Evolutionary conservation across 192 early-diverging fungal species (phyloP), one percentile per base, ranked within the genome.

Genomic region (Geosiphon pyriformis): DNA sequence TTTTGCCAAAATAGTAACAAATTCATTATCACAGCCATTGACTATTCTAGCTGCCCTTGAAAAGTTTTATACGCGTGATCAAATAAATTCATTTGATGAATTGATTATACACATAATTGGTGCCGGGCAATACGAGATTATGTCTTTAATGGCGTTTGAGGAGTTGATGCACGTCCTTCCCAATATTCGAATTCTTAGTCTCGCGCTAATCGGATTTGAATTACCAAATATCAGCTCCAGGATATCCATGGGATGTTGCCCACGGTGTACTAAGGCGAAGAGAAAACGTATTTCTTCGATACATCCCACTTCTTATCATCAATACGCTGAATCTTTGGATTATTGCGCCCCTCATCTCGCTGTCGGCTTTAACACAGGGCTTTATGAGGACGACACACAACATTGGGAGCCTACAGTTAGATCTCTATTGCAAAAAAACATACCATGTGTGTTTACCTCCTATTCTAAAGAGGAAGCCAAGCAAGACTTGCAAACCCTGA

Each of bases 121-220:
- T 2, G 63, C 63, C 2, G 27, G 11, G 32, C 50, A 65, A 55
- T 65, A 54, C 42, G 63, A 65, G 32, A 30, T 65, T 33, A 49
- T 37, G 0, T 46, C 63, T 8, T 11, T 65, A 3, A 54, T 54
- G 49, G 3, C 63, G 8, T 65, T 54, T n/a, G 63, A 65, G 32
- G 63, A 65, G 54, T 26, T 65, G 27, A 65, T 65, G 63, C 63
- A 65, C 30, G 51, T 65, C 7, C 22, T 65, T 12, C 52, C 63
- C 23, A 30, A 65, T 25, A 37, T 65, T 8, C 52, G 35, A 54
- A 26, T 20, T n/a, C 52, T 65, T 25, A 31, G 31, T 4, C 22
- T 65, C 1, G 30, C 54, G 27, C 29, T 65, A 32, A 6, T 65
- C 29, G 63, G 63, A 25, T 54, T 65, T 8, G 63, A 65, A 30